These are phyloP conservation scores for Entamoeba invadens DNA, from an alignment of 208 protist genomes.

Conservation along the genomic window DNA sequence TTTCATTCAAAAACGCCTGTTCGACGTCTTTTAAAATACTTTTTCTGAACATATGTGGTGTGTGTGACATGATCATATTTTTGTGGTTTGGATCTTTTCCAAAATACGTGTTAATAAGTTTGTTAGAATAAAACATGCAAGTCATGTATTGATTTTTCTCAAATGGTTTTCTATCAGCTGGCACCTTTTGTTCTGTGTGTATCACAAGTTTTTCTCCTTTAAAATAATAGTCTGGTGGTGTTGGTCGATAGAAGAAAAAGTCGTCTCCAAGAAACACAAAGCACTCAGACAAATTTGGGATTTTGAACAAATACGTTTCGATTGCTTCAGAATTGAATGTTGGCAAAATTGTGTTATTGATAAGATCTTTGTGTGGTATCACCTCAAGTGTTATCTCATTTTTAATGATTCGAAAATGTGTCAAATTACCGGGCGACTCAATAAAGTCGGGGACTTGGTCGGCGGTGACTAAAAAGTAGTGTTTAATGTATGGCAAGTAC, in stretches of 20 bases:
- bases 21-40: too few species aligned
- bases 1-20: too few species aligned
- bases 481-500: not conserved
- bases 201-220: not conserved
- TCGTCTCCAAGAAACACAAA: too few species aligned
- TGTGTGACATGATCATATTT: too few species aligned
- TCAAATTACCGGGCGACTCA: not conserved
- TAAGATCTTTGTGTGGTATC: too few species aligned
- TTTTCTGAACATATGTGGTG: too few species aligned
- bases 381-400: too few species aligned
- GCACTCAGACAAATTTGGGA: too few species aligned
- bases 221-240: not conserved
- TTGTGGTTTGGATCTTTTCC: too few species aligned
- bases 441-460: not conserved
- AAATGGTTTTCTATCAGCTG: not conserved
- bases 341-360: not conserved
- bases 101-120: not conserved
- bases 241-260: too few species aligned
- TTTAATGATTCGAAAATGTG: not conserved
- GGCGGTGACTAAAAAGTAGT: not conserved
- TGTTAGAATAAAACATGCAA: not conserved
- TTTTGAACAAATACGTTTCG: not conserved
- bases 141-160: not conserved
- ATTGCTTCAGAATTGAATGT: not conserved
- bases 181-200: too few species aligned